These are phyloP conservation scores for Rubus idaeus DNA, from an alignment of 306 rosid genomes.

Conservation along the genomic window DNA sequence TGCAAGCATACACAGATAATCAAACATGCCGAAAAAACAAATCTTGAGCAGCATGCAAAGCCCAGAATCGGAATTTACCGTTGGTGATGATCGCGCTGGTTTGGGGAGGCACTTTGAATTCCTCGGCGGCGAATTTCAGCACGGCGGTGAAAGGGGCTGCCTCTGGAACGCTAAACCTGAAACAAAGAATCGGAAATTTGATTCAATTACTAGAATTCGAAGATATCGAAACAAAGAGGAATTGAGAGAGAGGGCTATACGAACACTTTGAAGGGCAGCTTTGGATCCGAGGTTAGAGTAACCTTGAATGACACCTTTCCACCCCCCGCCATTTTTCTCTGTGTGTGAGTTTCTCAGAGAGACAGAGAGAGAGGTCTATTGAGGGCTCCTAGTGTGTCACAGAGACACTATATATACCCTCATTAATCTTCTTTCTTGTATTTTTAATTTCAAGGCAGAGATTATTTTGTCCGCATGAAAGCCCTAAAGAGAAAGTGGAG, in stretches of 20 bases:
- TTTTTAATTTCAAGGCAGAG: too few relatives aligned
- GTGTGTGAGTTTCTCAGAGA: background rate
- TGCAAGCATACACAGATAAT: background rate
- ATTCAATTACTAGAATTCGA: background rate
- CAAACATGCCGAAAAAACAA: background rate
- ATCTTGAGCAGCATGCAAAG: background rate
- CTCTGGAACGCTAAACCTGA: slow-evolving; percentile 95
- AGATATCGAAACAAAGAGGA: background rate
- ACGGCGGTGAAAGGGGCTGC: slow-evolving; percentile 99
- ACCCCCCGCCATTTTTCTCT: slow-evolving; percentile 69
- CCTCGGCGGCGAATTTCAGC: slow-evolving; percentile 93
- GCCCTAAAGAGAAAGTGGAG: too few relatives aligned
- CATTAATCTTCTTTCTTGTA: too few relatives aligned
- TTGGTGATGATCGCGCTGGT: slow-evolving; percentile 98
- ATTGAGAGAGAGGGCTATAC: slow-evolving; percentile 2
- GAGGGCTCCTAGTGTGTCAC: background rate
- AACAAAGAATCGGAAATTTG: background rate
- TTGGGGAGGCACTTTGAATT: slow-evolving; percentile 98
- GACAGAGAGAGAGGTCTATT: background rate
- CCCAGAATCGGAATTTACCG: slow-evolving; percentile 42
- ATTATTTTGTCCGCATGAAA: too few relatives aligned
- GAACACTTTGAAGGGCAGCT: slow-evolving; percentile 96
- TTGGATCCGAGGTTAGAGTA: slow-evolving; percentile 97
- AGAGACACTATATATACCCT: background rate
- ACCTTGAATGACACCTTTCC: slow-evolving; percentile 99